phyloP scores from a whole-genome alignment of 768 basidiomycete species.

The Trametes coccinea region DNA sequence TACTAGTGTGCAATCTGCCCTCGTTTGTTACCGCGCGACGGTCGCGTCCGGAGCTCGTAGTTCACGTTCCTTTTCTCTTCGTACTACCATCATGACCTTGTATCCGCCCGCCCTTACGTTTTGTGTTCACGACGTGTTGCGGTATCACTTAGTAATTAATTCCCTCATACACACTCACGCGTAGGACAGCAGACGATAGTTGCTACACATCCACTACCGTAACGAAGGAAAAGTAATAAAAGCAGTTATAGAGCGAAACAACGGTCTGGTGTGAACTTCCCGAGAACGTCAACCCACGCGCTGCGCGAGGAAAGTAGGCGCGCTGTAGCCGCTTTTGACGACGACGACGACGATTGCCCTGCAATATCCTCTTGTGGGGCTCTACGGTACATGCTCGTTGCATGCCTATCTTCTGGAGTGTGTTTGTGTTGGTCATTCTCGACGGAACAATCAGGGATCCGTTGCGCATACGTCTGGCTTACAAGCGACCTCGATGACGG shows the following conservation, averaged over 20 bases:
- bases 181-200: constrained; percentile 20
- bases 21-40: constrained; percentile 19
- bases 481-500: too few species aligned
- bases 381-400: too few species aligned
- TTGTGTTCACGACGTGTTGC: constrained; percentile 14
- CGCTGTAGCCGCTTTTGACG: too few species aligned
- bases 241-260: constrained; percentile 11
- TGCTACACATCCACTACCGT: constrained; percentile 19
- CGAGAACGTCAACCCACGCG: too few species aligned
- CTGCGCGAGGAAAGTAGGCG: too few species aligned
- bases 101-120: constrained; percentile 9
- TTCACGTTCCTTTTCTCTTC: constrained; percentile 19
- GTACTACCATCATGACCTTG: constrained; percentile 6
- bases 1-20: constrained; percentile 15
- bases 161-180: constrained; percentile 10
- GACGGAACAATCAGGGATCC: too few species aligned
- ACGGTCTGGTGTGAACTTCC: background rate
- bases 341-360: too few species aligned
- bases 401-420: too few species aligned
- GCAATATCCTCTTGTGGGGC: too few species aligned
- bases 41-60: constrained; percentile 15
- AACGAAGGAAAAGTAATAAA: constrained; percentile 22
- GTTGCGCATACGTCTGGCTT: too few species aligned
- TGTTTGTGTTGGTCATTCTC: too few species aligned
- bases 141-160: constrained; percentile 13